phyloP scores from a whole-genome alignment of 2,329 filamentous ascomycete species.

The Phyllosticta citribraziliensis region DNA sequence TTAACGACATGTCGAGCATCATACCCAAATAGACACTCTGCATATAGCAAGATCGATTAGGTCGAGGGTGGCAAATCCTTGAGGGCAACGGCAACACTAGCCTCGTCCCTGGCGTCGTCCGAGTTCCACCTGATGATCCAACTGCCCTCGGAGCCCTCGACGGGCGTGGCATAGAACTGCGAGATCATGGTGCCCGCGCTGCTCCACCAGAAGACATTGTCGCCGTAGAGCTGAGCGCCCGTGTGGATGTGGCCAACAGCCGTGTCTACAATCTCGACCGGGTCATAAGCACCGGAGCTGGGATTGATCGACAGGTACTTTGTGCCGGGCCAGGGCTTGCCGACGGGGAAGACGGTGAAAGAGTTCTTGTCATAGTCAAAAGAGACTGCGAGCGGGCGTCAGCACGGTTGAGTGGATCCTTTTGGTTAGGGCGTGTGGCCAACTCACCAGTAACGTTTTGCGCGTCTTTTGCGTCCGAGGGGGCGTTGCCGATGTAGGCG shows the following conservation, averaged over 20 bases:
- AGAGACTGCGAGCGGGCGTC: not conserved
- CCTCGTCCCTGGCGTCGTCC: not conserved
- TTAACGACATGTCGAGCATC: not conserved
- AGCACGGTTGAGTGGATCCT: not conserved
- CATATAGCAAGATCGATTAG: not conserved
- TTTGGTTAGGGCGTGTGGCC: not conserved
- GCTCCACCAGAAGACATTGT: not conserved
- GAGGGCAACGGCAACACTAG: constrained; percentile 1
- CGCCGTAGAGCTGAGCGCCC: constrained; percentile 3
- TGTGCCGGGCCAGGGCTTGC: not conserved
- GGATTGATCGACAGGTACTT: constrained; percentile 4
- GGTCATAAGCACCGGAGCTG: not conserved
- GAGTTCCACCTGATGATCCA: constrained; percentile 5
- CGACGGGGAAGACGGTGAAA: not conserved
- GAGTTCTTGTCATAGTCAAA: not conserved
- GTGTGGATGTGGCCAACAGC: constrained; percentile 1
- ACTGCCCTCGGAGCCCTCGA: not conserved
- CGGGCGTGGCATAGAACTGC: constrained; percentile 2
- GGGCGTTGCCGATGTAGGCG: not conserved
- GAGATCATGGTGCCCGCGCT: not conserved
- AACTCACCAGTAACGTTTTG: constrained; percentile 1
- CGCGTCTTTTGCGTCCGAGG: not conserved
- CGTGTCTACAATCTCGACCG: not conserved
- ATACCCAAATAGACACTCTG: not conserved
- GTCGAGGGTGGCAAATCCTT: not conserved